Base-by-base conservation (phyloP, 495 filamentous ascomycete species). In the Penicillium fimorum region DNA sequence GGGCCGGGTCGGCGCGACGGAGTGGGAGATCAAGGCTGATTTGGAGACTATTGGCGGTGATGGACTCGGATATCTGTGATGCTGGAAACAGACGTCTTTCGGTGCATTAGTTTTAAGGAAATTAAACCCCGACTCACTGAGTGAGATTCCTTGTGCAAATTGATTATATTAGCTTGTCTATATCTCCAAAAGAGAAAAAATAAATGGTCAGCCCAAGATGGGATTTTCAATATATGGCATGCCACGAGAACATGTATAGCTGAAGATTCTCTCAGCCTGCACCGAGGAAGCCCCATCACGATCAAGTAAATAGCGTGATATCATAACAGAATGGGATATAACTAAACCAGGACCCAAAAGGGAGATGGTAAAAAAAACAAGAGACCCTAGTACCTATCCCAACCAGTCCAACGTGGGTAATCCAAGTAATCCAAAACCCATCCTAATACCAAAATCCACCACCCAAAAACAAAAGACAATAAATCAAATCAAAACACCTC, bases 31-130 rank as follows among this genome's bases (percentile, higher is more conserved):
- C 74, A 65, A 77, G 58, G 79, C 74, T 4, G 85, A 86, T 76
- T 70, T 85, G 53, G 84, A 84, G 58, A 77, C 79, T 56, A 73
- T 88, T 15, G 71, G 81, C 51, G 87, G 86, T 37, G 80, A 80
- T 46, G 79, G 87, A 38, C 67, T 86, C 43, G 76, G 74, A 40
- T 81, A 77, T 64, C 58, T 83, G 35, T 79, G 56, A 66, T 59
- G 40, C 8, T 30, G 40, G 53, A 12, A 37, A 37, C 15, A 38
- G 35, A 38, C n/a, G 35, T 7, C 35, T 37, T 37, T 37, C 30
- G 30, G 30, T 38, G 35, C 35, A 38, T 38, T 38, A 38, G 35
- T 38, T 22, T 17, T 38, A 6, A 17, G n/a, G 35, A 38, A 38
- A 38, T 17, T n/a, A 38, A 38, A 38, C n/a, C 5, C n/a, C 6